These are phyloP conservation scores for Schizosaccharomyces pombe DNA, from an alignment of 805 yeast species.

Conservation along the genomic window ASM294v3 CU329670.1:3526501-3527000, in stretches of 20 bases:
- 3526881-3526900: slow-evolving; percentile 19
- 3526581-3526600: slow-evolving; percentile 7
- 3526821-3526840: slow-evolving; percentile 4
- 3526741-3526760: slow-evolving; percentile 16
- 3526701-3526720: slow-evolving; percentile 90
- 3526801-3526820: slow-evolving; percentile 15
- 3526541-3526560: slow-evolving; percentile 4
- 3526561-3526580: slow-evolving; percentile 5
- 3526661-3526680: slow-evolving; percentile 20
- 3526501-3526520: slow-evolving; percentile 8
- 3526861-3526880: neutral
- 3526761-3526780: slow-evolving; percentile 9
- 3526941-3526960: too few species aligned
- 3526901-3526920: slow-evolving; percentile 12
- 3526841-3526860: neutral
- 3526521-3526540: neutral
- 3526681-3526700: slow-evolving; percentile 33
- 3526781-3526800: slow-evolving; percentile 8
- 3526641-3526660: slow-evolving; percentile 21
- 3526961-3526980: too few species aligned
- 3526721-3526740: slow-evolving; percentile 18
- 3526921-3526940: too few species aligned
- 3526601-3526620: slow-evolving; percentile 13
- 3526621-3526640: slow-evolving; percentile 25
- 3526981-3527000: too few species aligned